phyloP scores from a whole-genome alignment of 257 asterid species.

The Ballota nigra region DNA sequence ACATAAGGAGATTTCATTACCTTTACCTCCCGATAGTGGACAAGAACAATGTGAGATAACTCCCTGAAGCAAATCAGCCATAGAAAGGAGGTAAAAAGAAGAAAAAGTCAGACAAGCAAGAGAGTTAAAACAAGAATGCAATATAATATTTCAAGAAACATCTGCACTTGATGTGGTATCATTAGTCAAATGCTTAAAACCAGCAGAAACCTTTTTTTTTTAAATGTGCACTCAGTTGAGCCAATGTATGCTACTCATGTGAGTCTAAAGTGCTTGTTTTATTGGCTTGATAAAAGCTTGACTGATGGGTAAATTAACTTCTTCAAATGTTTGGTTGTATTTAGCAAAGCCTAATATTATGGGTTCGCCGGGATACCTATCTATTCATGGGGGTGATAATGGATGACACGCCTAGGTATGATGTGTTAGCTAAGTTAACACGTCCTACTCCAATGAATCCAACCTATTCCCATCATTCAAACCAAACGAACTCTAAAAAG shows the following conservation, averaged over 20 bases:
- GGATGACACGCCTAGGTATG: not conserved
- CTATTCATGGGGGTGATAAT: not conserved
- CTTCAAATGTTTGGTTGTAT: not conserved
- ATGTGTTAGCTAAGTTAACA: not conserved
- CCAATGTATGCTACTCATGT: not conserved
- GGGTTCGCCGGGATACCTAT: not conserved
- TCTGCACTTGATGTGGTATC: not conserved
- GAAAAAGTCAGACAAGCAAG: slow-evolving; percentile 22
- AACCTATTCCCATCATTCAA: not conserved
- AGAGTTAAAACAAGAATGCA: slow-evolving; percentile 9
- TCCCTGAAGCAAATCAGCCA: slow-evolving; percentile 58
- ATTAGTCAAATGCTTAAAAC: not conserved
- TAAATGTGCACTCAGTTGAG: not conserved
- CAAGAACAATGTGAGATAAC: slow-evolving; percentile 86
- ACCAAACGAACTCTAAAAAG: not conserved
- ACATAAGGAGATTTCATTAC: slow-evolving; percentile 39
- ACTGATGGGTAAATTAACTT: not conserved
- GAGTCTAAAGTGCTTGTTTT: not conserved
- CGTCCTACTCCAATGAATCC: not conserved
- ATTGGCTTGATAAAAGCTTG: not conserved
- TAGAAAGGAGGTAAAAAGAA: not conserved
- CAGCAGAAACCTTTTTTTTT: not conserved
- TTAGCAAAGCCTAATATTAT: not conserved
- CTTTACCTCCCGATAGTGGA: slow-evolving; percentile 96
- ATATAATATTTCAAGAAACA: not conserved